Evolutionary conservation across 148 eudicot species (phyloP), one percentile per base, ranked within the genome.

Genomic region (Limonium bicolor): DNA sequence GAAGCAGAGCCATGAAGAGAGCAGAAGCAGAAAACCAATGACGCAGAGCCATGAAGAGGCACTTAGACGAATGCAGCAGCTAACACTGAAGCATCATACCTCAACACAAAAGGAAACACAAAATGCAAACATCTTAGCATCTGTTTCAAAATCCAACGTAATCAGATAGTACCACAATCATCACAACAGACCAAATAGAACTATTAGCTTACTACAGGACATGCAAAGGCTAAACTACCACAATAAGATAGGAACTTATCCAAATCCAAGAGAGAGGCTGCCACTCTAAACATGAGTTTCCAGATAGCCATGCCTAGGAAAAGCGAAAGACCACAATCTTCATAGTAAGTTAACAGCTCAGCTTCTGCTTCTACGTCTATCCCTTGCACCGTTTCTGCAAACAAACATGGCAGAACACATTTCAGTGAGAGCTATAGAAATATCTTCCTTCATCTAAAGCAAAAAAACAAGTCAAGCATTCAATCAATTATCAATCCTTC

Each of bases 311-410:
- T 63, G 64, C 72, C 68, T 30, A 53, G 66, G 70, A 73, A 77
- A 64, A 71, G 40, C 62, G 63, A 63, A 50, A 48, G 53, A 48
- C 48, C 53, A 45, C 50, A 56, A 54, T 55, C 54, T 20, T 57
- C 48, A 37, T 36, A 43, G 40, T 33, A 42, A 31, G 22, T 33
- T 25, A 30, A 51, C 58, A 22, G 27, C 58, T 75, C 59, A 77
- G 64, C 97, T 84, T 74, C 97, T 84, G 93, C 95, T 84, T 25
- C 95, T 65, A 50, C 93, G 87, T 19, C 95, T 68, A 7, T 88
- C 94, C 65, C 78, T 72, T 31, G 63, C 48, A 19, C 97, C 95
- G 62, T 77, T 80, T 39, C 95, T 84, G 74, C 67, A 66, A 18
- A 27, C 19, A 46, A 9, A 12, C 13, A 28, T 3, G 20, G n/a